Evolutionary conservation across 305 asterid genomes (phyloP).

Genomic region (Rubia tinctorum): DNA sequence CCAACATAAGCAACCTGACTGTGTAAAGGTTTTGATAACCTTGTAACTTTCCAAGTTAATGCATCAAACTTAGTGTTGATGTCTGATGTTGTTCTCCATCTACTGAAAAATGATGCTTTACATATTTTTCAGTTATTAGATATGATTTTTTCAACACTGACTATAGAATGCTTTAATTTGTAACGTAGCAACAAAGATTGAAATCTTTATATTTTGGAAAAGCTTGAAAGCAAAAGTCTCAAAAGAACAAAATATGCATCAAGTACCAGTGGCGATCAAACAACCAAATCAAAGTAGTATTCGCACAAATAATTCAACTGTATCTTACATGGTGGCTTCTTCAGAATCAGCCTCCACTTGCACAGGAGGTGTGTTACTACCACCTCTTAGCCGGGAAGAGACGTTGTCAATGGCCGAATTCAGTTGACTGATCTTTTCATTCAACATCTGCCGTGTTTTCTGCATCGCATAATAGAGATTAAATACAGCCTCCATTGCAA

Average conservation of each 20-base stretch:
- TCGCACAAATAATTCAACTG: background rate
- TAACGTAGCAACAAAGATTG: no score
- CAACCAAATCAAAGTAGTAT: background rate
- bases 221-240: background rate
- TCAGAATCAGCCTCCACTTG: constrained; percentile 56
- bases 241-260: constrained; percentile 6
- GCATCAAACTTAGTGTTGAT: no score
- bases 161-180: no score
- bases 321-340: constrained; percentile 50
- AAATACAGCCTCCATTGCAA: constrained; percentile 1
- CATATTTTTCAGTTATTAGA: no score
- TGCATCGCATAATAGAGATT: constrained; percentile 26
- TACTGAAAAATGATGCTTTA: no score
- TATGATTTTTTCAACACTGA: no score
- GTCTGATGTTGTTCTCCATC: no score
- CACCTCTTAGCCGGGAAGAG: constrained; percentile 79
- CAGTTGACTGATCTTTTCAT: constrained; percentile 71
- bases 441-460: constrained; percentile 68
- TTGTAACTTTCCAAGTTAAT: constrained; percentile 21
- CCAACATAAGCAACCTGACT: constrained; percentile 46
- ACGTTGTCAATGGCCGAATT: constrained; percentile 89
- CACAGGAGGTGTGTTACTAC: constrained; percentile 47
- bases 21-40: constrained; percentile 50
- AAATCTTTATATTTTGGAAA: background rate
- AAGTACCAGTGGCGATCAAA: background rate